Percentiles rank a stretch among this genome's conserved stretches.
Evolutionary conservation across 1,284 basidiomycete species (phyloP).

Genomic region (Schizophyllum amplum): DNA sequence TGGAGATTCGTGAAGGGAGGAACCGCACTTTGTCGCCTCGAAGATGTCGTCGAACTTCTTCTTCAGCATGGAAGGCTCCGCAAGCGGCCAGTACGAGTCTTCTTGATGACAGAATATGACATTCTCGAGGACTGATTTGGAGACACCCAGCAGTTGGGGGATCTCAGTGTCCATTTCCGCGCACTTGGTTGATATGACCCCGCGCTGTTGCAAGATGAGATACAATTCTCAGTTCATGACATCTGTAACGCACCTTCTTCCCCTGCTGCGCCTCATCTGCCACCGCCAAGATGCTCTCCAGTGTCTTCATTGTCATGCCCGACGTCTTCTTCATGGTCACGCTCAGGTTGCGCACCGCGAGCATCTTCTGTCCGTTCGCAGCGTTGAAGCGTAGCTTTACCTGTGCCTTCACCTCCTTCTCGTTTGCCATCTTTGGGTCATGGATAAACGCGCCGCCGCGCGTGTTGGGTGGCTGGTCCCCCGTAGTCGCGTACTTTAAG

Average conservation of each 20-base stretch:
- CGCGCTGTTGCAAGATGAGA: conserved; percentile 44
- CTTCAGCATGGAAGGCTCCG: conserved; percentile 87
- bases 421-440: conserved; percentile 98
- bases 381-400: conserved; percentile 92
- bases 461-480: conserved; percentile 95
- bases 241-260: conserved; percentile 54
- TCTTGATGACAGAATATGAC: conserved; percentile 99
- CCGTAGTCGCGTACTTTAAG: conserved; percentile 97
- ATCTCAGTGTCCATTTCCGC: conserved; percentile 96
- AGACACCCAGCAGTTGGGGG: conserved; percentile 89
- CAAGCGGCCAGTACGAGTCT: conserved; percentile 96
- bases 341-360: conserved; percentile 89
- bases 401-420: conserved; percentile 98
- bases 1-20: conserved; percentile 1
- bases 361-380: conserved; percentile 82
- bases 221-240: background rate
- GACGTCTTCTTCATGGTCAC: conserved; percentile 88
- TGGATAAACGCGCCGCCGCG: conserved; percentile 97
- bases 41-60: conserved; percentile 99
- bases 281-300: conserved; percentile 84
- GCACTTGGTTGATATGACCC: conserved; percentile 90
- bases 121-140: conserved; percentile 94
- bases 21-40: conserved; percentile 82
- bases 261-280: conserved; percentile 63
- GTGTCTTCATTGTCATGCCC: conserved; percentile 93